Evolutionary conservation across 768 basidiomycete genomes (phyloP).

Genomic region (Boletus rubescentipes): DNA sequence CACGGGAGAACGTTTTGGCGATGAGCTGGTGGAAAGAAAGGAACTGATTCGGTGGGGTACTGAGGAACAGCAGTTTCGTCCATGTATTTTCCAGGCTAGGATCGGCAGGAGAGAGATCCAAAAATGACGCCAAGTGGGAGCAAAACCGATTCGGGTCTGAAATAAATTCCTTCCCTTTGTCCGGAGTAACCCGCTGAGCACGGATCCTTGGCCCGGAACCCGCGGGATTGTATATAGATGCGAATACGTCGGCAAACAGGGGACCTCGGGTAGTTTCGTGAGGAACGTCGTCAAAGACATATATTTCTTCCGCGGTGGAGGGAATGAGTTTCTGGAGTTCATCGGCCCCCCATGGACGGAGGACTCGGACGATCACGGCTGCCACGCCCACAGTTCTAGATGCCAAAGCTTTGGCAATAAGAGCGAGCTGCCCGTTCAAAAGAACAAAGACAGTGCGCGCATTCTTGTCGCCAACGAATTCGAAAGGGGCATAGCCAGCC

Average conservation of each 20-base stretch:
- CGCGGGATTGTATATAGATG: slow-evolving; percentile 47
- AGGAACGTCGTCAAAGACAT: slow-evolving; percentile 81
- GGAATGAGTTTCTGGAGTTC: slow-evolving; percentile 65
- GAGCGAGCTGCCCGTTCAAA: slow-evolving; percentile 76
- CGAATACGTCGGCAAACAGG: slow-evolving; percentile 73
- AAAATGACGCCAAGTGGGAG: slow-evolving; percentile 36
- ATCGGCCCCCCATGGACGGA: slow-evolving; percentile 77
- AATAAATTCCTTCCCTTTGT: slow-evolving; percentile 52
- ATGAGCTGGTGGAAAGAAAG: slow-evolving; percentile 48
- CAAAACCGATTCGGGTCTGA: slow-evolving; percentile 43
- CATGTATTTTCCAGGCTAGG: slow-evolving; percentile 24
- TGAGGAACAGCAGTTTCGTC: slow-evolving; percentile 52
- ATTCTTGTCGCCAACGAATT: slow-evolving; percentile 64
- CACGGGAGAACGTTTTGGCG: slow-evolving; percentile 56
- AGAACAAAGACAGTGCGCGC: slow-evolving; percentile 69
- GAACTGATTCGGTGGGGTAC: slow-evolving; percentile 46
- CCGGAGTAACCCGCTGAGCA: slow-evolving; percentile 58
- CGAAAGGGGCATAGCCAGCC: slow-evolving; percentile 73
- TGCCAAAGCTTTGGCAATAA: slow-evolving; percentile 54
- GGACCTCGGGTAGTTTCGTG: slow-evolving; percentile 57
- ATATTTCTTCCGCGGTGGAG: slow-evolving; percentile 51
- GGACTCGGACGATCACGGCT: slow-evolving; percentile 70
- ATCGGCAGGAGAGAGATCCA: slow-evolving; percentile 28
- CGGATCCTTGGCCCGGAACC: slow-evolving; percentile 43
- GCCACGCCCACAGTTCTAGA: slow-evolving; percentile 50